Evolutionary conservation across 2,329 filamentous ascomycete genomes (phyloP), one percentile per base, ranked within the genome.

Genomic region (Coniochaeta hoffmannii): DNA sequence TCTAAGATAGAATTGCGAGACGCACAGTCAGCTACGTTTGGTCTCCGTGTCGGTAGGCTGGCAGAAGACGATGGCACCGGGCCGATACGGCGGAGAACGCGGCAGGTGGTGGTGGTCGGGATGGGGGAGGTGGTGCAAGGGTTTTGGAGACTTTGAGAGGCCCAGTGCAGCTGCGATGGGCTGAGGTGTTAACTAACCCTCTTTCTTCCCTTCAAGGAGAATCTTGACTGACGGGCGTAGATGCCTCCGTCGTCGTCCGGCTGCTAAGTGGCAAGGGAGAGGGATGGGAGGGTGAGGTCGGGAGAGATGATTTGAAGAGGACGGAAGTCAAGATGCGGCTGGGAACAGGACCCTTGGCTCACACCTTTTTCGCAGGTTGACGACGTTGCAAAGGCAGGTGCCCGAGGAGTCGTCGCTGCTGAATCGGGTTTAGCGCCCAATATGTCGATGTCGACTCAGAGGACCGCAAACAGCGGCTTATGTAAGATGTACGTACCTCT

Each of bases 311-410:
- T 51, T n/a, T 34, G 49, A 51, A 51, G 28, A 34, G 31, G 49
- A 22, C 49, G 49, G 49, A 46, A 22, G 49, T 53, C 50, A 34
- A 53, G 50, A 26, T 53, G 50, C 50, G 50, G 50, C 34, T 53
- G 31, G 50, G 50, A 38, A 38, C 31, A n/a, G 15, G 50, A 24
- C 17, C 49, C 41, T 28, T 32, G 49, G 11, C n/a, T 32, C 17
- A 12, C 17, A 14, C 38, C 31, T 38, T 53, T 53, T 53, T 35
- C 50, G 50, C 50, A 26, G 50, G 31, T 53, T 53, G 50, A 38
- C 50, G 49, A 50, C 49, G 49, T 50, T 50, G 49, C 49, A 31
- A 50, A 22, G 49, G 41, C 41, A 46, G 41, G 22, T 46, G 41
- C 41, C 41, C 41, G 24, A n/a, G 41, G 41, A 46, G 41, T 46